Conservation (phyloP, 2,329 filamentous ascomycete genomes). For the Aspergillus aculeatus region DNA sequence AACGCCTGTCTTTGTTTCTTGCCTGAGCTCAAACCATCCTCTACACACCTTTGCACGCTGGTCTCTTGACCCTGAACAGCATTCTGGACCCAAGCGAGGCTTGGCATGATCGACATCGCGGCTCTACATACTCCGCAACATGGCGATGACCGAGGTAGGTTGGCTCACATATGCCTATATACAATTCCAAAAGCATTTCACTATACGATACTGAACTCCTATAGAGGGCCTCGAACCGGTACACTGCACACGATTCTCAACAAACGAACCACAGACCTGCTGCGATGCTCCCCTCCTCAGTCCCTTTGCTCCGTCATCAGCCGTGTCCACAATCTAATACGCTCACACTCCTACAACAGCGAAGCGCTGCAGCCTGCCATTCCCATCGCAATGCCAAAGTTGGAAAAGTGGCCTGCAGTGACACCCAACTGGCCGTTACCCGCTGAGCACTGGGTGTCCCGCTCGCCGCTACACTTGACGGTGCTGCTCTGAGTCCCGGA, state of each 20-base stretch:
- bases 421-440: slow-evolving; percentile 26
- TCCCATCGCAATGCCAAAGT: slow-evolving; percentile 25
- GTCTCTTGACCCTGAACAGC: too few species aligned
- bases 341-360: neutral
- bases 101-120: too few species aligned
- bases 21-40: too few species aligned
- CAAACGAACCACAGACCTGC: neutral
- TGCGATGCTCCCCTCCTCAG: neutral
- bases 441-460: slow-evolving; percentile 28
- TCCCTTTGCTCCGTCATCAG: neutral
- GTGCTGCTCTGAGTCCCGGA: slow-evolving; percentile 17
- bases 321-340: neutral
- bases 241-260: neutral
- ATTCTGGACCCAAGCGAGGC: too few species aligned
- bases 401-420: slow-evolving; percentile 25
- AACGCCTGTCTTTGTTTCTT: too few species aligned
- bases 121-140: too few species aligned
- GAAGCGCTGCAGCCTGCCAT: slow-evolving; percentile 20
- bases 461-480: slow-evolving; percentile 25
- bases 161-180: too few species aligned
- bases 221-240: too few species aligned
- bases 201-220: too few species aligned
- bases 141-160: too few species aligned
- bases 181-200: too few species aligned
- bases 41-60: too few species aligned